A percentile compares a stretch with the other conserved stretches of the same genome.
Conservation (phyloP, 805 yeast species). For the Ascoidea asiatica region DNA sequence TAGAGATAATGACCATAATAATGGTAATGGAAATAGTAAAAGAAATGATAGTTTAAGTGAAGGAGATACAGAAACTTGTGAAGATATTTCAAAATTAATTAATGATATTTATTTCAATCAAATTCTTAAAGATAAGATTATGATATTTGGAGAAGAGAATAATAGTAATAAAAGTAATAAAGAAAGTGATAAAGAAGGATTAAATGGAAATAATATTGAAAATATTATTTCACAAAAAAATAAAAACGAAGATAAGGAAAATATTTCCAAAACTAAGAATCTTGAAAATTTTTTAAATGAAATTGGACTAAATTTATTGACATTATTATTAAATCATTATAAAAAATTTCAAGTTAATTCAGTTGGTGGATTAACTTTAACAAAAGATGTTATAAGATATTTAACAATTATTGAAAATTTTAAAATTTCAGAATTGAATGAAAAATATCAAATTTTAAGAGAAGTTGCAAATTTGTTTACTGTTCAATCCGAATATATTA, state of each 20-base stretch:
- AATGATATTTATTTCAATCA: constrained; percentile 20
- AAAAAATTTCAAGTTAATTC: constrained; percentile 64
- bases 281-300: constrained; percentile 34
- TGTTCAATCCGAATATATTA: constrained; percentile 67
- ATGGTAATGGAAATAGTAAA: constrained; percentile 17
- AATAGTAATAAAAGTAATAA: no score
- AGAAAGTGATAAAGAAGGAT: no score
- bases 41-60: constrained; percentile 13
- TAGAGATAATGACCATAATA: constrained; percentile 2
- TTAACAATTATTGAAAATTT: constrained; percentile 58
- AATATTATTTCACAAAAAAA: no score
- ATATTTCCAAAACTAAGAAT: constrained; percentile 18
- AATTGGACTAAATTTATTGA: constrained; percentile 45
- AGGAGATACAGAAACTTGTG: constrained; percentile 64
- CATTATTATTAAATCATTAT: constrained; percentile 54
- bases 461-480: constrained; percentile 79
- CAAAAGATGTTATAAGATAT: constrained; percentile 71
- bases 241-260: constrained; percentile 12
- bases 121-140: constrained; percentile 4
- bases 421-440: constrained; percentile 46
- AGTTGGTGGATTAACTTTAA: constrained; percentile 70
- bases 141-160: constrained; percentile 10
- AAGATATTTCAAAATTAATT: constrained; percentile 42
- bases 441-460: constrained; percentile 54
- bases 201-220: no score